Percentiles rank a stretch among this genome's conserved stretches.
phyloP scores from a whole-genome alignment of 2,329 filamentous ascomycete species.

The Colletotrichum orchidophilum region DNA sequence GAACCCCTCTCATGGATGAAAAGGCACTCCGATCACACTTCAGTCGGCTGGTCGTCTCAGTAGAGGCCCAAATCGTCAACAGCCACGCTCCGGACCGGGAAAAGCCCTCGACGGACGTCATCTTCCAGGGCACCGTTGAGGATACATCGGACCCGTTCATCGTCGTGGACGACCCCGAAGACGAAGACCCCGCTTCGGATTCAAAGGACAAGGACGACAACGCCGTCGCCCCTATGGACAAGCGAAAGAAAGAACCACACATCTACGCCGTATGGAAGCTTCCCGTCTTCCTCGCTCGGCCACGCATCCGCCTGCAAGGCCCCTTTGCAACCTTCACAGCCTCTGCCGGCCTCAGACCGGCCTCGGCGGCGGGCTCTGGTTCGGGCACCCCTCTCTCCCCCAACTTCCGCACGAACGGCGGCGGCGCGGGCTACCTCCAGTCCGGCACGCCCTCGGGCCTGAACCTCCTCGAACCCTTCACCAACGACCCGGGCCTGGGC shows the following conservation, averaged over 20 bases:
- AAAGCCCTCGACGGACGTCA: slow-evolving; percentile 62
- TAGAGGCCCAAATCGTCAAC: slow-evolving; percentile 75
- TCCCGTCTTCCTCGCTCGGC: slow-evolving; percentile 65
- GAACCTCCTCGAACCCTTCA: slow-evolving; percentile 81
- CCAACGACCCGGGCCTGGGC: slow-evolving; percentile 69
- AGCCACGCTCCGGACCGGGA: slow-evolving; percentile 59
- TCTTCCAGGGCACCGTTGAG: slow-evolving; percentile 65
- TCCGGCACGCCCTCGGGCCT: slow-evolving; percentile 75
- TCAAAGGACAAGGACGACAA: slow-evolving; percentile 35
- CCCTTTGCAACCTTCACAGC: slow-evolving; percentile 74
- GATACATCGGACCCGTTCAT: slow-evolving; percentile 61
- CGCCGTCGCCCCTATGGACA: slow-evolving; percentile 34
- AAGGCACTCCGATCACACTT: slow-evolving; percentile 66
- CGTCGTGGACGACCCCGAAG: slow-evolving; percentile 53
- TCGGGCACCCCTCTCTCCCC: slow-evolving; percentile 23
- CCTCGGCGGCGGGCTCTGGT: slow-evolving; percentile 49
- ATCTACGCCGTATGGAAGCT: slow-evolving; percentile 70
- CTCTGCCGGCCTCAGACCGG: slow-evolving; percentile 67
- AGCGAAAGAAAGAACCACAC: slow-evolving; percentile 44
- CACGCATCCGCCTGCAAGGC: slow-evolving; percentile 71
- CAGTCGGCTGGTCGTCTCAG: slow-evolving; percentile 68
- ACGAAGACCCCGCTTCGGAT: slow-evolving; percentile 39
- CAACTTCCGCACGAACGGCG: slow-evolving; percentile 36
- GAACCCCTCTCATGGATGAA: slow-evolving; percentile 69
- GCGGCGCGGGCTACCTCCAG: slow-evolving; percentile 71